These are phyloP conservation scores for Ophiostoma novo-ulmi DNA, from an alignment of 2,329 filamentous ascomycete species.

Conservation along the genomic window DNA sequence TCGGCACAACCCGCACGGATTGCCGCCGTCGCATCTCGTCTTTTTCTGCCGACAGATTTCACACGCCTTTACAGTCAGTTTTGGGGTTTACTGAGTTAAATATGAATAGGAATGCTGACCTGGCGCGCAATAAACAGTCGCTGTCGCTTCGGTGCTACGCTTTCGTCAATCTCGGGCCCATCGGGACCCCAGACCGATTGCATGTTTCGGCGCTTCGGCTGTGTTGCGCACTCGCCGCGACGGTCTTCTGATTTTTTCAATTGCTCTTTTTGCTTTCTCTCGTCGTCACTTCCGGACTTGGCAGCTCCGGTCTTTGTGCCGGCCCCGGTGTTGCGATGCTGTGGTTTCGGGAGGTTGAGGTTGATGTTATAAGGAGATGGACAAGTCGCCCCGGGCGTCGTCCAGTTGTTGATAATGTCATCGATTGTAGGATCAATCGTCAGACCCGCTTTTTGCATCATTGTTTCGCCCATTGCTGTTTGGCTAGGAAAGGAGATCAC, in stretches of 20 bases:
- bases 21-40: slow-evolving; percentile 51
- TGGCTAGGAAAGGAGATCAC: neutral
- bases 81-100: neutral
- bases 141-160: slow-evolving; percentile 25
- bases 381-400: slow-evolving; percentile 9
- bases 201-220: slow-evolving; percentile 19
- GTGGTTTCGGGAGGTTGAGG: slow-evolving; percentile 3
- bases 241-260: neutral
- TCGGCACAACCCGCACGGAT: slow-evolving; percentile 50
- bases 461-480: slow-evolving; percentile 3
- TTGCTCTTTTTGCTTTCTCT: neutral
- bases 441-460: slow-evolving; percentile 14
- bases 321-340: neutral
- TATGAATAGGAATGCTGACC: neutral
- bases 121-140: slow-evolving; percentile 28
- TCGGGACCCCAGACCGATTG: slow-evolving; percentile 26
- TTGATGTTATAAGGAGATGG: slow-evolving; percentile 6
- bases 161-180: slow-evolving; percentile 23
- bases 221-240: neutral
- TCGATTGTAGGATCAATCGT: slow-evolving; percentile 5
- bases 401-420: slow-evolving; percentile 12
- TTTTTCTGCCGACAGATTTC: slow-evolving; percentile 50
- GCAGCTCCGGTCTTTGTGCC: neutral
- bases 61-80: slow-evolving; percentile 38
- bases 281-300: slow-evolving; percentile 2